Evolutionary conservation across 495 filamentous ascomycete genomes (phyloP).

Genomic region (Penicillium ucsense): DNA sequence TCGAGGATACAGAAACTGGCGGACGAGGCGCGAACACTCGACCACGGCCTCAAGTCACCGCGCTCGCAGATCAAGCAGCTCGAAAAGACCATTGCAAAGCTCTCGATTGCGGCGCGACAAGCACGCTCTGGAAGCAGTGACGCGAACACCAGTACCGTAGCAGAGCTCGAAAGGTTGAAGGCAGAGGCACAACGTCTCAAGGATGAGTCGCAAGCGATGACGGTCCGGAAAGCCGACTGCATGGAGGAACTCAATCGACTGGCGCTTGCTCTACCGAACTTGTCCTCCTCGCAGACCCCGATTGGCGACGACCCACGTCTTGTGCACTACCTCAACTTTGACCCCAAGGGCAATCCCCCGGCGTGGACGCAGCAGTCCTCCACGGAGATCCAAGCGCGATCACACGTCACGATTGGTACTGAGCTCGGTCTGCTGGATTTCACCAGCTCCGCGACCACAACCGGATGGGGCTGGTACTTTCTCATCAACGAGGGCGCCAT

Average conservation of each 20-base stretch:
- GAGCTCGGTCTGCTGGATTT: conserved; percentile 82
- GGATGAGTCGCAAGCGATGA: conserved; percentile 47
- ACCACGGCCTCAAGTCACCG: conserved; percentile 28
- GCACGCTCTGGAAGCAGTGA: conserved; percentile 4
- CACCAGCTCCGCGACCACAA: conserved; percentile 60
- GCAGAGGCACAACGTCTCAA: conserved; percentile 64
- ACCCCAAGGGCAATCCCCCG: conserved; percentile 42
- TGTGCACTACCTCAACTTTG: conserved; percentile 65
- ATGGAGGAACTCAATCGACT: conserved; percentile 60
- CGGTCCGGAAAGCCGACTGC: conserved; percentile 47
- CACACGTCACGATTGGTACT: conserved; percentile 77
- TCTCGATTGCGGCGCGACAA: conserved; percentile 19
- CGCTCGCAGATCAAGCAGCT: conserved; percentile 32
- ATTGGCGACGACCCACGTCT: conserved; percentile 50
- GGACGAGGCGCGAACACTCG: conserved; percentile 48
- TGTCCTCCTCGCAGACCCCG: conserved; percentile 69
- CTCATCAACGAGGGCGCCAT: conserved; percentile 79
- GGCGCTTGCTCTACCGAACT: conserved; percentile 76
- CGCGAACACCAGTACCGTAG: neutral
- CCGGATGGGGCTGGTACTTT: conserved; percentile 97
- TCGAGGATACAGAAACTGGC: conserved; percentile 59
- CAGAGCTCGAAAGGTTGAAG: conserved; percentile 28
- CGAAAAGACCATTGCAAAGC: conserved; percentile 31
- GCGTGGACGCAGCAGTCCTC: conserved; percentile 36
- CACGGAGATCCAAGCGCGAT: conserved; percentile 38